phyloP scores from a whole-genome alignment of 768 basidiomycete species.

The Auricularia sp. region DNA sequence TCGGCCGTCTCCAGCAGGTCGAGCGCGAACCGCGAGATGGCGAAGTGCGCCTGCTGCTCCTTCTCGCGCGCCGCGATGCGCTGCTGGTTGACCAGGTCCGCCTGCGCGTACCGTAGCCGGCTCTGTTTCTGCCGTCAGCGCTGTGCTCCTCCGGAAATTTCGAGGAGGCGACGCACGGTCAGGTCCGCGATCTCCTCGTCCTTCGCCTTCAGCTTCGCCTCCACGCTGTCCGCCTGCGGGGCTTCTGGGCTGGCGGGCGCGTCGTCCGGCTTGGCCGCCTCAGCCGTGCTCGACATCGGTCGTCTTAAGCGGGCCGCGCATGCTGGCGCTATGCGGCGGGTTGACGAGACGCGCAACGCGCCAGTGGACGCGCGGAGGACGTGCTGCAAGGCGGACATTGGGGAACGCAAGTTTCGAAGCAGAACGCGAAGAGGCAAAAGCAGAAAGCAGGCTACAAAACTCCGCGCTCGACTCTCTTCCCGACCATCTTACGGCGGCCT shows the following conservation, averaged over 20 bases:
- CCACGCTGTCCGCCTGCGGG: not conserved
- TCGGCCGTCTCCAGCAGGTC: slow-evolving; percentile 87
- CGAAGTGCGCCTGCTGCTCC: slow-evolving; percentile 86
- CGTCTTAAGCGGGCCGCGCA: not conserved
- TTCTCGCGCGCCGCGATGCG: slow-evolving; percentile 86
- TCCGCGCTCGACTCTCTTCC: too few relatives aligned
- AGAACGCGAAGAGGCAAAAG: too few relatives aligned
- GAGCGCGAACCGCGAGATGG: slow-evolving; percentile 83
- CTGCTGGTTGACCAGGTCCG: slow-evolving; percentile 92
- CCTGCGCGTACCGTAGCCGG: slow-evolving; percentile 83
- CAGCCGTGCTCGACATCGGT: not conserved
- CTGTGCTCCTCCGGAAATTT: not conserved
- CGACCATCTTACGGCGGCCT: too few relatives aligned
- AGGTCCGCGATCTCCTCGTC: slow-evolving; percentile 75
- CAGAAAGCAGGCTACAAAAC: too few relatives aligned
- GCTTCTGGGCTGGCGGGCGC: not conserved
- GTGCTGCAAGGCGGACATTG: not conserved
- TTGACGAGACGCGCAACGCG: not conserved
- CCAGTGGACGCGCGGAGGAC: not conserved
- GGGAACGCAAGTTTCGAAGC: too few relatives aligned
- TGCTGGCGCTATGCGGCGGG: not conserved
- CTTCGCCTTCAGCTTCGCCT: slow-evolving; percentile 63
- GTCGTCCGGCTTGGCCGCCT: not conserved
- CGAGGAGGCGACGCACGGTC: slow-evolving; percentile 42
- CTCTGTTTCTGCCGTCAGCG: slow-evolving; percentile 37